phyloP scores from a whole-genome alignment of 1,284 basidiomycete species.

The Bjerkandera adusta region DNA sequence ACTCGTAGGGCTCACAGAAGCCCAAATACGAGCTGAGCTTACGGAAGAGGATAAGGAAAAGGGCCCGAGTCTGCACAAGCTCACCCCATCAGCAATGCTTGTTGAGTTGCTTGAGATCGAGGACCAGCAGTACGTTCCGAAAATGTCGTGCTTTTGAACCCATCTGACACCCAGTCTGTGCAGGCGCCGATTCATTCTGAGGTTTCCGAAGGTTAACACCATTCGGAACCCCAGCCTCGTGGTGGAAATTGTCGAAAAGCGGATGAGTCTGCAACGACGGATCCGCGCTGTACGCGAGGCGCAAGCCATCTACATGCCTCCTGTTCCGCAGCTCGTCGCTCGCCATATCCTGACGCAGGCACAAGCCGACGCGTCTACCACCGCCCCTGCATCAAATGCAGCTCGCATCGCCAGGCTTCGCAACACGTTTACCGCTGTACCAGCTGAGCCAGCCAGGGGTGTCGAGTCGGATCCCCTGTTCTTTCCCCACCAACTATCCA shows the following conservation, averaged over 20 bases:
- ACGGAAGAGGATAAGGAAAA: not conserved
- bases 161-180: not conserved
- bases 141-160: no score
- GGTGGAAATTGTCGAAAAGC: not conserved
- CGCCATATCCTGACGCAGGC: no score
- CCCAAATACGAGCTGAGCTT: not conserved
- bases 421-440: no score
- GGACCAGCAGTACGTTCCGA: constrained; percentile 3
- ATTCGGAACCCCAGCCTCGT: not conserved
- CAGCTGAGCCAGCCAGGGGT: not conserved
- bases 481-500: constrained; percentile 4
- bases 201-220: not conserved
- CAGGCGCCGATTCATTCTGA: not conserved
- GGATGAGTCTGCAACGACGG: not conserved
- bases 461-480: constrained; percentile 10
- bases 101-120: not conserved
- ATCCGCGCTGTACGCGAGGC: constrained; percentile 1
- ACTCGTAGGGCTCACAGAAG: not conserved
- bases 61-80: not conserved
- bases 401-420: no score
- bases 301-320: constrained; percentile 13
- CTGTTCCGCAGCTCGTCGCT: constrained; percentile 1
- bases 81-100: not conserved
- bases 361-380: no score
- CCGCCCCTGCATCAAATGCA: not conserved